Base-by-base conservation (phyloP, 1,139 yeast genomes). In the Zhuliangozyma blackwelliae region DNA sequence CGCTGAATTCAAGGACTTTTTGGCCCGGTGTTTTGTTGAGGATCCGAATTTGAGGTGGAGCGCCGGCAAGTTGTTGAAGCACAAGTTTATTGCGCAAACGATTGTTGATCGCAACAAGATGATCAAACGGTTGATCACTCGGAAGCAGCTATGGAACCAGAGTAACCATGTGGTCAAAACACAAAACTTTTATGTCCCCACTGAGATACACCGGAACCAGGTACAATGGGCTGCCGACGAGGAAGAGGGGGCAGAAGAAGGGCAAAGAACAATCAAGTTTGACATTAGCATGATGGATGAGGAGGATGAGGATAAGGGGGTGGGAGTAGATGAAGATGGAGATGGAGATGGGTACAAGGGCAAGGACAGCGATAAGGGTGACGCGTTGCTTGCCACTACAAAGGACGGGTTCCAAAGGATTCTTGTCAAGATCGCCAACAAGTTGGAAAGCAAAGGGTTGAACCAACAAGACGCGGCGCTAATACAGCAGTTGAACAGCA, bases 11-110 rank as follows among this genome's bases (percentile, higher is more conserved):
- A 75, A 70, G 40, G 84, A 82, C 42, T 88, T 88, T 55, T 72
- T 85, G 8, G 52, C 56, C n/a, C 63, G 63, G 32, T 88, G 96
- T 51, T 69, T 88, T 43, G 65, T 72, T 23, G 77, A 82, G 46
- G 76, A 77, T 42, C 88, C 95, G 1, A 55, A 57, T 16, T 56
- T 63, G 19, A 65, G 96, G 37, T 77, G 76, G 5, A 62, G 77
- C 11, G 87, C 94, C 0, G 52, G 61, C 10, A 72, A 68, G 34
- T 63, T 88, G n/a, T 59, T 83, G 33, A 71, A 68, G 40, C 87
- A 81, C 43, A 69, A 70, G 36, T 85, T 86, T 46, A 69, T 87
- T 3, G 54, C 62, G 19, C 59, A 45, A 27, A 35, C 45, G 30
- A 39, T 46, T 2, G 34, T 41, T 2, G 45, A 44, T 5, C 49